A percentile compares a stretch with the other conserved stretches of the same genome.
Conservation (phyloP, 2,329 filamentous ascomycete species). For the Cryphonectria japonica region DNA sequence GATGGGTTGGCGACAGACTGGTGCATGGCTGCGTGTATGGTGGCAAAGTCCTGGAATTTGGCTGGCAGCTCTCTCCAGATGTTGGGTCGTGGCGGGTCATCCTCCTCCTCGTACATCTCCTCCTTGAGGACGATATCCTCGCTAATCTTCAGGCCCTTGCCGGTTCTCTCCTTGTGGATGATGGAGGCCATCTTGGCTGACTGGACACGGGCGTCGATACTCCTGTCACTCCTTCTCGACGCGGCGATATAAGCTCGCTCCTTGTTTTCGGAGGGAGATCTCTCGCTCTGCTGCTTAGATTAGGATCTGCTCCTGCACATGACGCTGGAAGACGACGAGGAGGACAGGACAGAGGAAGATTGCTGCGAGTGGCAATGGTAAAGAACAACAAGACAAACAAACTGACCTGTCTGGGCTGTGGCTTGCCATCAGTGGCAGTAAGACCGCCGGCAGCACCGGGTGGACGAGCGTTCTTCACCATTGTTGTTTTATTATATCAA, state of each 20-base stretch:
- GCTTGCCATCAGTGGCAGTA: neutral
- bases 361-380: neutral
- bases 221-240: constrained; percentile 83
- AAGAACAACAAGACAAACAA: neutral
- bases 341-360: neutral
- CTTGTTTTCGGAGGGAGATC: constrained; percentile 80
- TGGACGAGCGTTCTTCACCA: constrained; percentile 10
- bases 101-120: constrained; percentile 96
- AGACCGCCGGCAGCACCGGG: neutral
- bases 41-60: constrained; percentile 25
- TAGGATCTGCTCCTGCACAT: neutral
- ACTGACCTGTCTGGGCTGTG: constrained; percentile 6
- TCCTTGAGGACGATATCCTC: constrained; percentile 87
- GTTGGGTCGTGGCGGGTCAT: constrained; percentile 68
- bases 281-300: constrained; percentile 60
- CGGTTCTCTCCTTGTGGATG: constrained; percentile 75
- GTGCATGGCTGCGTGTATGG: constrained; percentile 21
- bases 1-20: constrained; percentile 3
- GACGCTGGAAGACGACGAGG: neutral
- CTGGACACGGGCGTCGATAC: constrained; percentile 83
- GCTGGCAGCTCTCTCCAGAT: constrained; percentile 48
- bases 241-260: constrained; percentile 92
- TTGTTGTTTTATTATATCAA: neutral
- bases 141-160: constrained; percentile 78
- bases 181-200: constrained; percentile 80